phyloP scores from a whole-genome alignment of 1,139 yeast genomes.

The Kodamaea sp. region DNA sequence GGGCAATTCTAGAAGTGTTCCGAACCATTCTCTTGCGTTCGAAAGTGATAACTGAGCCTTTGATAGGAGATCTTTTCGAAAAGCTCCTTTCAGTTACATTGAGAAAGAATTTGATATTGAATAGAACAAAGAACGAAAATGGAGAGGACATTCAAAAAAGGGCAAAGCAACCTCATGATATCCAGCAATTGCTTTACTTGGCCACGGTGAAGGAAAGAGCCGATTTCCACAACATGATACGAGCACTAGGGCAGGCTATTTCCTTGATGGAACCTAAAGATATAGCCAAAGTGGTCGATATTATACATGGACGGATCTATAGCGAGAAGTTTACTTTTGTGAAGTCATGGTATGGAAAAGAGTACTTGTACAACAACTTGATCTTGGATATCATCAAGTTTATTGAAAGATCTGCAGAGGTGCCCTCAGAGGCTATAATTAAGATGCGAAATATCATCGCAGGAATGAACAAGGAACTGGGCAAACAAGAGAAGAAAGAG shows the following conservation, averaged over 20 bases:
- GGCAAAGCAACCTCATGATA: conserved; percentile 15
- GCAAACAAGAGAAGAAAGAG: no score
- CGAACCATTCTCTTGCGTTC: conserved; percentile 21
- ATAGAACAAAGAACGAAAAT: conserved; percentile 4
- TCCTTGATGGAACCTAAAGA: conserved; percentile 23
- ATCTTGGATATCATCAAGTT: conserved; percentile 24
- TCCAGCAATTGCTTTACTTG: conserved; percentile 16
- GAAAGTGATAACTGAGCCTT: conserved; percentile 14
- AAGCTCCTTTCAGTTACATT: conserved; percentile 12
- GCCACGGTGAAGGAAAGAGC: conserved; percentile 19
- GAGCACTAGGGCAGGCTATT: conserved; percentile 33
- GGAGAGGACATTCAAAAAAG: background rate
- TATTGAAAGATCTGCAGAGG: conserved; percentile 13
- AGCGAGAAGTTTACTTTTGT: conserved; percentile 18
- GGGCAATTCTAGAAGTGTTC: conserved; percentile 23
- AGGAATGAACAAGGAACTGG: no score
- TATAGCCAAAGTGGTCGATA: conserved; percentile 18
- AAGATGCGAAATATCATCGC: conserved; percentile 22
- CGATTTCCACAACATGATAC: conserved; percentile 27
- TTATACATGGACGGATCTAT: conserved; percentile 12
- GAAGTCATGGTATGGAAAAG: conserved; percentile 19
- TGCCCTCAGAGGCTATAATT: conserved; percentile 9
- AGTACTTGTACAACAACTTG: conserved; percentile 22
- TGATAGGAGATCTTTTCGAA: conserved; percentile 16
- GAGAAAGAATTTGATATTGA: conserved; percentile 7